Percentiles rank a stretch among this genome's conserved stretches.
Conservation (phyloP, 257 asterid genomes). For the Perilla frutescens region DNA sequence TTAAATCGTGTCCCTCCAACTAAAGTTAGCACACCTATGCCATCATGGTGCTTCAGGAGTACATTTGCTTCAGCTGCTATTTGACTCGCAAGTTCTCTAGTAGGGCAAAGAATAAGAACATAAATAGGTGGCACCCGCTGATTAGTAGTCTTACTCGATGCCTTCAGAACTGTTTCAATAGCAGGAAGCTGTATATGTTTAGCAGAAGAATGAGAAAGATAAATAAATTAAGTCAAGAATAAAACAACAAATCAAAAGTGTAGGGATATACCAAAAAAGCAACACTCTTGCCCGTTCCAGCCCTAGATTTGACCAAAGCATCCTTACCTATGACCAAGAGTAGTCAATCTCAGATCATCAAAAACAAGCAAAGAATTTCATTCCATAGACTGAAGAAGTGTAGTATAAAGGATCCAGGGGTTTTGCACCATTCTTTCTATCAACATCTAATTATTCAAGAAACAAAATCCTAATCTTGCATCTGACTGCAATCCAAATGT, state of each 20-base stretch:
- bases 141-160: slow-evolving; percentile 41
- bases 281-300: slow-evolving; percentile 94
- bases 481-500: not conserved
- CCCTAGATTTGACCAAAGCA: slow-evolving; percentile 89
- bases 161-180: slow-evolving; percentile 96
- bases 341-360: slow-evolving; percentile 22
- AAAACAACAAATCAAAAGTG: slow-evolving; percentile 25
- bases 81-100: slow-evolving; percentile 98
- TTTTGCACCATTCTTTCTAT: slow-evolving; percentile 14
- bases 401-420: not conserved
- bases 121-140: slow-evolving; percentile 62
- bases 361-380: slow-evolving; percentile 31
- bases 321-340: slow-evolving; percentile 63
- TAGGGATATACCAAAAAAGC: slow-evolving; percentile 79
- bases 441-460: not conserved
- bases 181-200: slow-evolving; percentile 97
- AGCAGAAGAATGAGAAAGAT: slow-evolving; percentile 48
- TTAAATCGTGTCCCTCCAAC: slow-evolving; percentile 95
- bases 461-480: slow-evolving; percentile 8
- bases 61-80: slow-evolving; percentile 91
- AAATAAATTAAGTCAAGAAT: slow-evolving; percentile 20
- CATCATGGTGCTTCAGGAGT: slow-evolving; percentile 83
- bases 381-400: slow-evolving; percentile 13
- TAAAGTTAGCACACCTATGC: slow-evolving; percentile 82
- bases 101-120: slow-evolving; percentile 87